phyloP scores from a whole-genome alignment of 345 rosid genomes.

The Gossypium bickii region DNA sequence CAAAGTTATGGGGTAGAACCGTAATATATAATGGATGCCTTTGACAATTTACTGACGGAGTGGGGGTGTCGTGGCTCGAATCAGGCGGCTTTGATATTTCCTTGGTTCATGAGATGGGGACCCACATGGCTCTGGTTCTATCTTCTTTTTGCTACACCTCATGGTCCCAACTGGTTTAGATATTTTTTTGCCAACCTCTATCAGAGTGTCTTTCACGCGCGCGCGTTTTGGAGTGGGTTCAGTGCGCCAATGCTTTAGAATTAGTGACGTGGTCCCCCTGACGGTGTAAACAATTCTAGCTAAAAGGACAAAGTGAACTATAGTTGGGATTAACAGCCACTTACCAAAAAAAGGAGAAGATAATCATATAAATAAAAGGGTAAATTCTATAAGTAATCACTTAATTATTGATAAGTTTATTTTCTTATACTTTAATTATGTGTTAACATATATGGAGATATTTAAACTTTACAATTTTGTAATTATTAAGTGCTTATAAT shows the following conservation, averaged over 20 bases:
- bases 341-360: background rate
- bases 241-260: background rate
- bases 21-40: slow-evolving; percentile 13
- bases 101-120: slow-evolving; percentile 36
- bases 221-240: background rate
- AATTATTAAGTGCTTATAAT: too few species aligned
- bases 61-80: slow-evolving; percentile 33
- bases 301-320: background rate
- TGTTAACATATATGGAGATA: too few species aligned
- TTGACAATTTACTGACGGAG: slow-evolving; percentile 1
- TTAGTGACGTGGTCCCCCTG: slow-evolving; percentile 11
- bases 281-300: background rate
- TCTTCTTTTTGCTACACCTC: slow-evolving; percentile 35
- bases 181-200: slow-evolving; percentile 19
- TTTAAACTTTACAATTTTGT: too few species aligned
- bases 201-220: slow-evolving; percentile 15
- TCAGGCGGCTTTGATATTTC: slow-evolving; percentile 31
- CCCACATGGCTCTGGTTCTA: slow-evolving; percentile 37
- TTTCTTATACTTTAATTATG: too few species aligned
- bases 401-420: too few species aligned
- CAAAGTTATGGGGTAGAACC: slow-evolving; percentile 8
- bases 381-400: background rate
- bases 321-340: background rate
- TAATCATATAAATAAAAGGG: background rate
- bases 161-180: slow-evolving; percentile 25